Conservation (phyloP, 176 grass and related monocot genomes). For the Avena sativa region DNA sequence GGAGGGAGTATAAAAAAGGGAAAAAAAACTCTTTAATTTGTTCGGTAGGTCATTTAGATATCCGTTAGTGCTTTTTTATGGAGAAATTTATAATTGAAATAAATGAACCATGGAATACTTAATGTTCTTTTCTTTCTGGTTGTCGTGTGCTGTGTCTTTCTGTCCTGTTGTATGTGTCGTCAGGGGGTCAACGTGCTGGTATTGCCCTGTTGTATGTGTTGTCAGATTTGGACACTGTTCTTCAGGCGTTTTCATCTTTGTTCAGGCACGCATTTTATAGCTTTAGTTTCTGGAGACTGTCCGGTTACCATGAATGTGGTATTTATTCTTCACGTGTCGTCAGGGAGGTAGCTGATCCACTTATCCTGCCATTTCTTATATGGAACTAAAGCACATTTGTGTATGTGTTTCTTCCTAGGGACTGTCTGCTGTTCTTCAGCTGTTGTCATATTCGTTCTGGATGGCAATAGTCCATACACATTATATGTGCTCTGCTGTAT, state of each 20-base stretch:
- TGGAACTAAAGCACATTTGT: no score
- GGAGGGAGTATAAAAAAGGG: neutral
- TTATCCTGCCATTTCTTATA: no score
- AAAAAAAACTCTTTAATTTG: neutral
- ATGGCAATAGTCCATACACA: neutral
- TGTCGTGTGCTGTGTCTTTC: neutral
- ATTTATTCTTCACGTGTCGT: neutral
- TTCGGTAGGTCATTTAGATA: neutral
- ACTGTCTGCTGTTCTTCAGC: neutral
- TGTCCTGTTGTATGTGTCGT: neutral
- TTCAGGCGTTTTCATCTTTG: neutral
- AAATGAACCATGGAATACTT: neutral
- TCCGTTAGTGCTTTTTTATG: neutral
- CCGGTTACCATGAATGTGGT: neutral
- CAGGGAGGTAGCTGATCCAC: no score
- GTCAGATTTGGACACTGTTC: neutral
- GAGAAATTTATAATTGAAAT: neutral
- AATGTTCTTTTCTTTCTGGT: neutral
- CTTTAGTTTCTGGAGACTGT: neutral
- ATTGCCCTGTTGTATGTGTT: neutral
- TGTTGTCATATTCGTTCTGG: neutral
- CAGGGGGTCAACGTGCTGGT: neutral
- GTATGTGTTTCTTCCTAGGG: neutral
- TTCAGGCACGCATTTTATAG: neutral
- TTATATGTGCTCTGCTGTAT: neutral